These are phyloP conservation scores for Alternaria sp. DNA, from an alignment of 2,329 filamentous ascomycete genomes.

Conservation along the genomic window DNA sequence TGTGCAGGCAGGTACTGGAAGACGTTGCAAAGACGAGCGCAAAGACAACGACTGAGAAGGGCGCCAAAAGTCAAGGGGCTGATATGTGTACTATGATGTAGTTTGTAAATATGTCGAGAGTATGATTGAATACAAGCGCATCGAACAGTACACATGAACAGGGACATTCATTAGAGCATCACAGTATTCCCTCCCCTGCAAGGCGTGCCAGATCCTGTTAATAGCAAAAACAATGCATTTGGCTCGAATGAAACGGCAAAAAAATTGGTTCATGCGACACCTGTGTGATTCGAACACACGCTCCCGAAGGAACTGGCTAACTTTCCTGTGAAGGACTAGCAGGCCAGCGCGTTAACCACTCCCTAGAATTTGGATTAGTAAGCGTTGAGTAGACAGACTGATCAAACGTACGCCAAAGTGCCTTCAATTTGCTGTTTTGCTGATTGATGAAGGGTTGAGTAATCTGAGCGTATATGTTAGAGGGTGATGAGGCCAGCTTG, in stretches of 20 bases:
- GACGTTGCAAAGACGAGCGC: conserved; percentile 65
- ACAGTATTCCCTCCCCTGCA: too few relatives aligned
- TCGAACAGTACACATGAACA: not conserved
- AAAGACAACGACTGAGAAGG: conserved; percentile 63
- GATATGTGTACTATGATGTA: conserved; percentile 26
- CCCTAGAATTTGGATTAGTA: not conserved
- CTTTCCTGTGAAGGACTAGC: conserved; percentile 26
- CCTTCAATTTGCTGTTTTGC: not conserved
- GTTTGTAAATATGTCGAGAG: not conserved
- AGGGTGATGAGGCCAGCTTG: not conserved
- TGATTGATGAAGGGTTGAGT: not conserved
- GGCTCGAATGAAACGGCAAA: conserved; percentile 2
- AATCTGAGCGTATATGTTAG: not conserved
- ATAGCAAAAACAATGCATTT: not conserved
- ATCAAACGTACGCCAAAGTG: conserved; percentile 8
- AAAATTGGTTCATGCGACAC: conserved; percentile 24
- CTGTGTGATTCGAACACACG: conserved; percentile 39
- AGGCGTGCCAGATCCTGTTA: not conserved
- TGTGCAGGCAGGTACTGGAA: conserved; percentile 66
- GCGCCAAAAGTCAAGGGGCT: conserved; percentile 55
- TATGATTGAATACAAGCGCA: not conserved
- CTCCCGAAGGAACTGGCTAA: conserved; percentile 38
- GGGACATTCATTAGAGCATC: too few relatives aligned
- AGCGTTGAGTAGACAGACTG: not conserved
- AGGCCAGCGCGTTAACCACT: conserved; percentile 38